These are phyloP conservation scores for Chaetomiaceae sp. DNA, from an alignment of 2,329 filamentous ascomycete species.

Conservation along the genomic window DNA sequence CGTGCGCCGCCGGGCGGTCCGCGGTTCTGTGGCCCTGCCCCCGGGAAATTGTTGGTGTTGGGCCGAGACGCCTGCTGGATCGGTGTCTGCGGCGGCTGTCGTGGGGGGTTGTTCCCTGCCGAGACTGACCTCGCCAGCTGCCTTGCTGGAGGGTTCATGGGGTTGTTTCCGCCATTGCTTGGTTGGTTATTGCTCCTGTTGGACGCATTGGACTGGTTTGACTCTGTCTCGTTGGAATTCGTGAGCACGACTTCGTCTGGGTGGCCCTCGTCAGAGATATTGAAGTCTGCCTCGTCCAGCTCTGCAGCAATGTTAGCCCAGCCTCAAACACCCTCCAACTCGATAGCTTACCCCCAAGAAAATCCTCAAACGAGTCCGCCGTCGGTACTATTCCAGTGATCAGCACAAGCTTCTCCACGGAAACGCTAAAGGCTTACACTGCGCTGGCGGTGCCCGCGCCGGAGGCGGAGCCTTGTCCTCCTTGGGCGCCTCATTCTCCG, in stretches of 20 bases:
- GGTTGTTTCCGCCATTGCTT: constrained; percentile 22
- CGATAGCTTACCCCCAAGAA: constrained; percentile 42
- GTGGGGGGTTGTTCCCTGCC: constrained; percentile 29
- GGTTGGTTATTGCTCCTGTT: constrained; percentile 26
- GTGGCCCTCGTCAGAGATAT: constrained; percentile 62
- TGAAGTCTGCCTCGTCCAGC: constrained; percentile 74
- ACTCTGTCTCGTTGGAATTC: constrained; percentile 31
- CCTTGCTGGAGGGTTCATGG: constrained; percentile 38
- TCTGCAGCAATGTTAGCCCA: constrained; percentile 39
- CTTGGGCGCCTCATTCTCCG: constrained; percentile 17
- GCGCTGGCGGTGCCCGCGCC: constrained; percentile 7
- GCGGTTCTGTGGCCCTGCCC: constrained; percentile 19
- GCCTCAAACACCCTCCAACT: constrained; percentile 14
- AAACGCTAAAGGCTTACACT: constrained; percentile 10
- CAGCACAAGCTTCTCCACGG: background rate
- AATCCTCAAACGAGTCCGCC: constrained; percentile 48
- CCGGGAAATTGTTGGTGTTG: constrained; percentile 19
- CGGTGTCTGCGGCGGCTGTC: constrained; percentile 26
- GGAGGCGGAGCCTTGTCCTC: constrained; percentile 18
- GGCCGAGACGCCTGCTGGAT: constrained; percentile 23
- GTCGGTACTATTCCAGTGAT: constrained; percentile 18
- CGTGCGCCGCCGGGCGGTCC: constrained; percentile 8
- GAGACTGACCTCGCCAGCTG: constrained; percentile 31
- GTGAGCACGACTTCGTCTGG: constrained; percentile 70
- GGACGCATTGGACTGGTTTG: constrained; percentile 26